A percentile compares a stretch with the other conserved stretches of the same genome.
Conservation (phyloP, 495 filamentous ascomycete genomes). For the Wilcoxina mikolae region DNA sequence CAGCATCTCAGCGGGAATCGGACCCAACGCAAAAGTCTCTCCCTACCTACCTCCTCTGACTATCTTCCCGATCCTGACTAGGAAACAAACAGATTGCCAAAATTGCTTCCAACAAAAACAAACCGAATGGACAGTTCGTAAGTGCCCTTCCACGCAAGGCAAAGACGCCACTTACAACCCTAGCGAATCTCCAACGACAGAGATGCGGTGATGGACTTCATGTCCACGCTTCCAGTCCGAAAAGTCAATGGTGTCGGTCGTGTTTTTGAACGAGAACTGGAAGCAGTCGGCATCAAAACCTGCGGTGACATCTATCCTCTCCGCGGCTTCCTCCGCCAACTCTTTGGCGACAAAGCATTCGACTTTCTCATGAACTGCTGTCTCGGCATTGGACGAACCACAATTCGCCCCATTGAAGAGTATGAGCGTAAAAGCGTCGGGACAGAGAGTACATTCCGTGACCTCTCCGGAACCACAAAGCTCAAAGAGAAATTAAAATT, state of each 20-base stretch:
- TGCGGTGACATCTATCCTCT: conserved; percentile 71
- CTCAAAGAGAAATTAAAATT: conserved; percentile 62
- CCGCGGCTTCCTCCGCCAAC: conserved; percentile 30
- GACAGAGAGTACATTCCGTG: conserved; percentile 82
- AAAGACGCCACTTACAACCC: background rate
- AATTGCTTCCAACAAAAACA: conserved; percentile 86
- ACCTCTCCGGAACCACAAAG: conserved; percentile 51
- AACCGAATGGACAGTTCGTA: conserved; percentile 83
- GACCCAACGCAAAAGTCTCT: conserved; percentile 61
- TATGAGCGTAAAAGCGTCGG: conserved; percentile 89
- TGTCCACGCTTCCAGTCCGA: conserved; percentile 63
- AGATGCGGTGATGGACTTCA: conserved; percentile 63
- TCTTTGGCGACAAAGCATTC: conserved; percentile 82
- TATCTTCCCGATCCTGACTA: background rate
- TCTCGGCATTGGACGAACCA: conserved; percentile 78
- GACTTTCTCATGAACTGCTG: conserved; percentile 73
- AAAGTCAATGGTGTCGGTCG: conserved; percentile 90
- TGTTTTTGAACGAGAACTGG: conserved; percentile 85
- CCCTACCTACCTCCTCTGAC: conserved; percentile 4
- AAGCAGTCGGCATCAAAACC: conserved; percentile 70
- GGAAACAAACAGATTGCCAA: conserved; percentile 53
- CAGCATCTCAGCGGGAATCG: conserved; percentile 89
- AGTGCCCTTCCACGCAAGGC: background rate
- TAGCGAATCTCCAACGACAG: conserved; percentile 51
- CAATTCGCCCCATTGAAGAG: conserved; percentile 71